These are phyloP conservation scores for Colletotrichum sp. DNA, from an alignment of 2,329 filamentous ascomycete species.

Conservation along the genomic window DNA sequence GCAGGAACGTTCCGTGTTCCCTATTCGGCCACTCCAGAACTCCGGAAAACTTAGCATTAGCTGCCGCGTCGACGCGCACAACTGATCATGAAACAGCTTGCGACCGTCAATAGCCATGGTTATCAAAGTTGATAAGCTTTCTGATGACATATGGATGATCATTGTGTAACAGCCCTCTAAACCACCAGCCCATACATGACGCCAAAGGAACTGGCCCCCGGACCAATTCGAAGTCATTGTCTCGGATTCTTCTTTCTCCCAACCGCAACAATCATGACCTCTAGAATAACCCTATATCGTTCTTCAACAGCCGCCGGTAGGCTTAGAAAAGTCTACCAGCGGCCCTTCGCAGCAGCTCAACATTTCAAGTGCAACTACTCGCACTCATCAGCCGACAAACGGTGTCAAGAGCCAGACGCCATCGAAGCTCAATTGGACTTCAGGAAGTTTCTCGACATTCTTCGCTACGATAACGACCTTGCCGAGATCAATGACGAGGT, in stretches of 20 bases:
- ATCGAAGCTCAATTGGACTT: constrained; percentile 36
- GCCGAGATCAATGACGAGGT: constrained; percentile 47
- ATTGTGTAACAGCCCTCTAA: background rate
- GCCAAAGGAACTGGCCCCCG: background rate
- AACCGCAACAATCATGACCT: background rate
- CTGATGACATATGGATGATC: background rate
- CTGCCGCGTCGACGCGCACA: background rate
- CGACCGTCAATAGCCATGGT: background rate
- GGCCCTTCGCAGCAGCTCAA: background rate
- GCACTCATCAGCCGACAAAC: background rate
- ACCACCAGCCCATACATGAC: background rate
- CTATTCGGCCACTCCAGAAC: background rate
- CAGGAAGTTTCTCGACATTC: constrained; percentile 47
- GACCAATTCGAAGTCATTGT: background rate
- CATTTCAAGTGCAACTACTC: background rate
- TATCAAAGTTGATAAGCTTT: background rate
- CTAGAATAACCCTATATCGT: background rate
- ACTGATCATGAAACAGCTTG: background rate
- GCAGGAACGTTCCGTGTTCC: background rate
- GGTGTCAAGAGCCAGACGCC: background rate
- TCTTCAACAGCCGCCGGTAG: background rate
- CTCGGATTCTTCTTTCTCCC: background rate
- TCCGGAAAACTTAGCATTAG: background rate
- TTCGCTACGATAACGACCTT: constrained; percentile 46
- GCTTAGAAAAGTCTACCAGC: background rate